Evolutionary conservation across 1,284 basidiomycete species (phyloP), one percentile per base, ranked within the genome.

Genomic region (Sanghuangporus weigelae): DNA sequence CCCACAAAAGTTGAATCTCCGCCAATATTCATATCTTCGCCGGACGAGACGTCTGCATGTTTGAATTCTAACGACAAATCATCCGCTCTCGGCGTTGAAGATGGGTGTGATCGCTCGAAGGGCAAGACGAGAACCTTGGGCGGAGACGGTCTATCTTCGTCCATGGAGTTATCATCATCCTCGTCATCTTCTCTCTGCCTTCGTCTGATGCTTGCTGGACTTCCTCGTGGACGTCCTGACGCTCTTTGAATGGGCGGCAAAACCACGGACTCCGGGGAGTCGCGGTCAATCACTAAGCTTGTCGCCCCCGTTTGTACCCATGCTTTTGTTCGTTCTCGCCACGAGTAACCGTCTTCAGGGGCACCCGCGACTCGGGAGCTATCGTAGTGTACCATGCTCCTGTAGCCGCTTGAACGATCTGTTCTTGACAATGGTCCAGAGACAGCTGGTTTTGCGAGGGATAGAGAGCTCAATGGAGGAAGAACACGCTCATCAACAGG

Each of bases 231-330:
- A 14, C 31, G 36, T 26, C 31, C 36, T 26, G 57, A 44, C 16
- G 38, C 36, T 1, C 21, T n/a, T n/a, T 56, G 55, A 19, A 63
- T 58, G 16, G 62, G 62, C 16, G 62, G 62, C 56, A 63, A 46
- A n/a, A 59, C 48, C 48, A 63, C 57, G 56, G 62, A 63, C 62
- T 58, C 62, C 48, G 57, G 31, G 19, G 46, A 16, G 38, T 51
- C 56, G 35, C 36, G 23, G 54, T 50, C 49, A 38, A 49, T 31
- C 19, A 12, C 16, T 39, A 51, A 26, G 7, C 16, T 40, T 44
- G 39, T 51, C 36, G 19, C 4, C 21, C 38, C 40, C 39, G 40
- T 46, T 54, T 61, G 60, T 2, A 51, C 31, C 60, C 60, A 55
- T 38, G 51, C 50, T 10, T 21, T 38, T 12, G 23, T 55, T 11